Conservation (phyloP, 2,329 filamentous ascomycete species). For the Ploettnerulaceae sp. region DNA sequence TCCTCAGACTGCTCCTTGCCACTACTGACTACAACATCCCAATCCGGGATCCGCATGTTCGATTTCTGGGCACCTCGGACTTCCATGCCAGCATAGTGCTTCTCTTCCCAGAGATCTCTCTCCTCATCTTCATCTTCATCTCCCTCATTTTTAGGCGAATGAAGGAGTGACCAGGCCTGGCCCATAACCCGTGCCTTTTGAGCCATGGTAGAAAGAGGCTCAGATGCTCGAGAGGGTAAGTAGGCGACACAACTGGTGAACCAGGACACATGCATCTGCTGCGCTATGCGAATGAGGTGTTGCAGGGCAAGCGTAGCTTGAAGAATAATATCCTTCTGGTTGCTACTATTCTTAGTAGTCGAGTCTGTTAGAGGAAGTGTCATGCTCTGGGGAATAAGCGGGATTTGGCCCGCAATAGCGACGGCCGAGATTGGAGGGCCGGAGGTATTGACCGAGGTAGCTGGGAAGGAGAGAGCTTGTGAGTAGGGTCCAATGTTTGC, state of each 20-base stretch:
- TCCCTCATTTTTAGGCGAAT: conserved; percentile 40
- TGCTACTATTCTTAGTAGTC: background rate
- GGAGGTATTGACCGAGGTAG: conserved; percentile 31
- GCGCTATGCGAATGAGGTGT: conserved; percentile 80
- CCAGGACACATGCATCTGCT: conserved; percentile 64
- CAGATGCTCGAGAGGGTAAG: conserved; percentile 44
- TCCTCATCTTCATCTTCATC: conserved; percentile 46
- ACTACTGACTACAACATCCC: conserved; percentile 40
- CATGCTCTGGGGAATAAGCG: conserved; percentile 80
- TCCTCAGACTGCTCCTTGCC: conserved; percentile 22
- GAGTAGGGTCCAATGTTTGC: conserved; percentile 98
- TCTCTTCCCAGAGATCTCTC: conserved; percentile 65
- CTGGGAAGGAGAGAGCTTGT: conserved; percentile 66
- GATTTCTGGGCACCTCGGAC: conserved; percentile 18
- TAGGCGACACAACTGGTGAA: conserved; percentile 76
- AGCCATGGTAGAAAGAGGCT: conserved; percentile 18
- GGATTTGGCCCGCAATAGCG: conserved; percentile 85
- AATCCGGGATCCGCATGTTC: conserved; percentile 45
- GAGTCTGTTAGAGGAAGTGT: conserved; percentile 29
- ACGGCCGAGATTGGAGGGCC: conserved; percentile 36
- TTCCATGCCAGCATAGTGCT: conserved; percentile 49
- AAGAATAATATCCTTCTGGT: conserved; percentile 38
- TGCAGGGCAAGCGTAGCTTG: conserved; percentile 74
- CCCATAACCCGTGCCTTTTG: conserved; percentile 39
- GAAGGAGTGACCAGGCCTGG: conserved; percentile 41